Base-by-base conservation (phyloP, 345 rosid species). In the Iberis pinnata region DNA sequence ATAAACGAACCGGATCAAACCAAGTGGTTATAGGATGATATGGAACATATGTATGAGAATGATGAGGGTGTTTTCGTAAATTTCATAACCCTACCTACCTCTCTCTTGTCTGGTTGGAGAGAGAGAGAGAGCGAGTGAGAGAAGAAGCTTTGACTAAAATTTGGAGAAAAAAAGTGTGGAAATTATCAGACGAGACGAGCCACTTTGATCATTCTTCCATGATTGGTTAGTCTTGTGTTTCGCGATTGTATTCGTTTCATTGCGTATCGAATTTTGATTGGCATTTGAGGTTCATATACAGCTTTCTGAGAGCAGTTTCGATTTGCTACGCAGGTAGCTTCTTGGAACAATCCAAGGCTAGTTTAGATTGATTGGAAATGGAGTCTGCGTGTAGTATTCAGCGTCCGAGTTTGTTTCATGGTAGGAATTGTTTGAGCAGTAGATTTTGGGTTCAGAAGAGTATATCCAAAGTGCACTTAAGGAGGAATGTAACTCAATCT, bases 381-480 rank as follows among this genome's bases (percentile, higher is more conserved):
- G 89, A 76, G 35, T 70, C 68, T 39, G 76, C 82, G 10, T 73
- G 67, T 72, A 22, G 79, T 65, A 42, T 83, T 54, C 70, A 47
- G 71, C 80, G 66, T 60, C 62, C 76, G 16, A 70, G 65, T 74
- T 54, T 72, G 38, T 46, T 70, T 55, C 58, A 22, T 29, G 29
- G 62, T 22, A 52, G 73, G 12, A 39, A 70, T 50, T 65, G n/a
- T n/a, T n/a, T n/a, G n/a, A n/a, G n/a, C n/a, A n/a, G n/a, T n/a
- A n/a, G 65, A 67, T 65, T 58, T 63, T 53, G 62, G 43, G 70
- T 58, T 64, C 69, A 40, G 12, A 39, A 44, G 51, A 12, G 26
- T 73, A 62, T 53, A 56, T 73, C 67, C 14, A 72, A 42, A 15
- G 40, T 45, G 7, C 38, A 53, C 45, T 43, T 72, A 7, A 24